phyloP scores from a whole-genome alignment of 306 rosid genomes.

The Rosa lucieae region DNA sequence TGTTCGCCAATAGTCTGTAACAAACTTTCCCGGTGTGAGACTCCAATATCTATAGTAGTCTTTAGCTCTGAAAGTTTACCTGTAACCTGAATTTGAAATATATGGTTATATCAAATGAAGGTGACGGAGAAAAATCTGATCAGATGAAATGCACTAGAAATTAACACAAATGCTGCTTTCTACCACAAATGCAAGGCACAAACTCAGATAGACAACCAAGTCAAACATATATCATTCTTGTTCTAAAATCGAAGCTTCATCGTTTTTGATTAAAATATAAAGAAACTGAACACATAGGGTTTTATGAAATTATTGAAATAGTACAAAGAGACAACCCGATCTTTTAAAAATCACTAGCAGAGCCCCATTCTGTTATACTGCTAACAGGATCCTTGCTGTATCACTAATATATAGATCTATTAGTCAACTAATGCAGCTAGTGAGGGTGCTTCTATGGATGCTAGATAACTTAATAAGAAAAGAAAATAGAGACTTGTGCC shows the following conservation, averaged over 20 bases:
- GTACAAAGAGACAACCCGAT: not conserved
- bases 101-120: conserved; percentile 2
- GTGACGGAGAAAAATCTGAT: not conserved
- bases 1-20: conserved; percentile 67
- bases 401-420: not conserved
- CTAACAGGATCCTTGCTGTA: not conserved
- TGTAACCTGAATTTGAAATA: conserved; percentile 55
- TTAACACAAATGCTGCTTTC: not conserved
- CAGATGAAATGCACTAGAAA: not conserved
- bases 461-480: not conserved
- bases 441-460: not conserved
- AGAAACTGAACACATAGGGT: not conserved
- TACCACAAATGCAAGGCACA: not conserved
- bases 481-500: not conserved
- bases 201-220: not conserved
- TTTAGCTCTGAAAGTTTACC: conserved; percentile 76
- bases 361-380: not conserved
- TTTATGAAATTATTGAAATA: not conserved
- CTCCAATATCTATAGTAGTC: conserved; percentile 81
- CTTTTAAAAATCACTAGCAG: not conserved
- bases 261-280: not conserved
- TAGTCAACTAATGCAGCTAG: not conserved
- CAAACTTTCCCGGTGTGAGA: conserved; percentile 63
- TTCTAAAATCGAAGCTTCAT: not conserved
- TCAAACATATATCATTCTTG: not conserved